A percentile compares a stretch with the other conserved stretches of the same genome.
Evolutionary conservation across 2,329 filamentous ascomycete species (phyloP).

Genomic region (Fusarium lateritium): DNA sequence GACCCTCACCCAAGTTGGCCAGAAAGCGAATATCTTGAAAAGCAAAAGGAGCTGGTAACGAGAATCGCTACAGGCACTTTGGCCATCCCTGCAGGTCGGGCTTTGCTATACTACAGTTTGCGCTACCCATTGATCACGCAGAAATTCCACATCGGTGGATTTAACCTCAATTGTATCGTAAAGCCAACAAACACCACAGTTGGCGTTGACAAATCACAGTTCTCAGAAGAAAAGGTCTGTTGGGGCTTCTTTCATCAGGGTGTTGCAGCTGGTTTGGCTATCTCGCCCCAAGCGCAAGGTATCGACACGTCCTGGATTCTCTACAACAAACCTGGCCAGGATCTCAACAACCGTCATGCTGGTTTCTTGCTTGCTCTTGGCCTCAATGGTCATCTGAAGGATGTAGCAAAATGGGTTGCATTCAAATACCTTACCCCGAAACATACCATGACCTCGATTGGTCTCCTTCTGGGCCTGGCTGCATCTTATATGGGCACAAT

Average conservation of each 20-base stretch:
- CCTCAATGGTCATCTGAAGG: slow-evolving; percentile 94
- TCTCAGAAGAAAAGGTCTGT: slow-evolving; percentile 95
- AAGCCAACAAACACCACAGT: slow-evolving; percentile 93
- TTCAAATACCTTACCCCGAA: slow-evolving; percentile 99
- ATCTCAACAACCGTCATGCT: slow-evolving; percentile 95
- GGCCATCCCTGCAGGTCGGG: slow-evolving; percentile 88
- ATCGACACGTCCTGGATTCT: slow-evolving; percentile 99
- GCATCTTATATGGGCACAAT: slow-evolving; percentile 97
- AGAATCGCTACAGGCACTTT: slow-evolving; percentile 89
- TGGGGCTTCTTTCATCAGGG: slow-evolving; percentile 99
- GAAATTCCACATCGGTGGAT: slow-evolving; percentile 89
- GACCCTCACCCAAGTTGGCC: slow-evolving; percentile 82
- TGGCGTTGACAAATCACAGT: slow-evolving; percentile 88
- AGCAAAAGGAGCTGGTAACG: slow-evolving; percentile 91
- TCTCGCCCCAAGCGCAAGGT: slow-evolving; percentile 89
- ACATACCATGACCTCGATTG: slow-evolving; percentile 99
- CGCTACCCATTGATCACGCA: slow-evolving; percentile 92
- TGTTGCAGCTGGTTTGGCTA: slow-evolving; percentile 91
- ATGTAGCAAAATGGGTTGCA: slow-evolving; percentile 96
- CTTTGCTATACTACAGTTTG: slow-evolving; percentile 88
- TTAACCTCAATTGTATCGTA: slow-evolving; percentile 92
- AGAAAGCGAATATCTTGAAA: slow-evolving; percentile 90
- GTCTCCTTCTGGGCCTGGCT: slow-evolving; percentile 90
- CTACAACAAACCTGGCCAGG: slow-evolving; percentile 91
- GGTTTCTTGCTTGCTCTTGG: slow-evolving; percentile 93